Evolutionary conservation across 148 eudicot genomes (phyloP).

Genomic region (Dianthus caryophyllus): DNA sequence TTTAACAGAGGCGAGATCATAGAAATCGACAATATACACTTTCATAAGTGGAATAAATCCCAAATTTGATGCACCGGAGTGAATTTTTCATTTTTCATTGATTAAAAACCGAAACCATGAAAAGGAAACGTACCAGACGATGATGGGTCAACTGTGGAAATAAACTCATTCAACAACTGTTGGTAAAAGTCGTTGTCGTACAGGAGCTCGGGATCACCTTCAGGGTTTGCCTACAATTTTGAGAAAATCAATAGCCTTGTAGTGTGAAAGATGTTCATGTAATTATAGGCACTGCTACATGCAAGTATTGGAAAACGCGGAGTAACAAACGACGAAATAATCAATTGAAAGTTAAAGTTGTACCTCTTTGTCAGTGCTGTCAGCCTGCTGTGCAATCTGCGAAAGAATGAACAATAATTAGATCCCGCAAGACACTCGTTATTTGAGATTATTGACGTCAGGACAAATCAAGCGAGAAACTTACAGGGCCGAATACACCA

Average conservation of each 20-base stretch:
- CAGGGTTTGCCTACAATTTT: slow-evolving; percentile 36
- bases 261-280: background rate
- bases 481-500: slow-evolving; percentile 75
- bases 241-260: background rate
- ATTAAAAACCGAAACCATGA: background rate
- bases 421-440: slow-evolving; percentile 7
- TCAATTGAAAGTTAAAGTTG: background rate
- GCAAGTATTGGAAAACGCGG: too few relatives aligned
- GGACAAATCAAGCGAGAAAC: slow-evolving; percentile 21
- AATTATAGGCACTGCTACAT: background rate
- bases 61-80: background rate
- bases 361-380: slow-evolving; percentile 49
- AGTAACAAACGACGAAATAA: background rate
- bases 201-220: slow-evolving; percentile 87
- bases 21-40: background rate
- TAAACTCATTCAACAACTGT: slow-evolving; percentile 80
- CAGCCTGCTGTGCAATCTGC: slow-evolving; percentile 45
- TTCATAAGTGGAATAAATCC: background rate
- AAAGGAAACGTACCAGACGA: slow-evolving; percentile 51
- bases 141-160: slow-evolving; percentile 64
- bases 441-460: background rate
- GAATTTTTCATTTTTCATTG: background rate
- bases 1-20: background rate
- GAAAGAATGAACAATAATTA: slow-evolving; percentile 9
- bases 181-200: slow-evolving; percentile 87